Evolutionary conservation across 768 basidiomycete species (phyloP).

Genomic region (Kockovaella imperatae): DNA sequence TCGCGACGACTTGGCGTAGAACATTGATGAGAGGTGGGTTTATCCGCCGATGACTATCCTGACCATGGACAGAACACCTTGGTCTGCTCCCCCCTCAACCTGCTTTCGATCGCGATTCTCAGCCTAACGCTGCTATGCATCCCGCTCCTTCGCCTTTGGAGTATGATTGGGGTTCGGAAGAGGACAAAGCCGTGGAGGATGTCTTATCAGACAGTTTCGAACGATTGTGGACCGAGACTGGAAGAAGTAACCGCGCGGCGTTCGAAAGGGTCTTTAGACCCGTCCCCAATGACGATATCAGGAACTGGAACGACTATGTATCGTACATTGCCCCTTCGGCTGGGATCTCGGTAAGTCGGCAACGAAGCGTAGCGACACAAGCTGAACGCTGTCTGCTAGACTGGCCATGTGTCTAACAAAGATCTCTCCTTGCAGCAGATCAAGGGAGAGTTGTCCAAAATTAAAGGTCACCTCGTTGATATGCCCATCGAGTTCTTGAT

Average conservation of each 20-base stretch:
- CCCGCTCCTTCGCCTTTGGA: conserved; percentile 65
- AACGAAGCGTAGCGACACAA: background rate
- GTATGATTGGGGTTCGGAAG: conserved; percentile 55
- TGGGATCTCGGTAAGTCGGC: conserved; percentile 46
- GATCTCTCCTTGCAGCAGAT: conserved; percentile 60
- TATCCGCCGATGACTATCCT: background rate
- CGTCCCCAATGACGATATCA: conserved; percentile 71
- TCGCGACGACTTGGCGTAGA: conserved; percentile 75
- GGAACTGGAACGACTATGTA: conserved; percentile 69
- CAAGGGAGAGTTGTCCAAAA: conserved; percentile 64
- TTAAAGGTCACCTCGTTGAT: conserved; percentile 47
- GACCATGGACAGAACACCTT: conserved; percentile 59
- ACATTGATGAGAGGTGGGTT: conserved; percentile 67
- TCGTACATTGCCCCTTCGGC: conserved; percentile 42
- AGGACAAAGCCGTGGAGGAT: conserved; percentile 68
- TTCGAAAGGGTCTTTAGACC: conserved; percentile 80
- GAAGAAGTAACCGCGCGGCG: conserved; percentile 69
- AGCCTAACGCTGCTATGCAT: conserved; percentile 56
- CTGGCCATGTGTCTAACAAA: conserved; percentile 66
- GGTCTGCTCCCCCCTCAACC: conserved; percentile 73
- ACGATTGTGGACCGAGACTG: conserved; percentile 61
- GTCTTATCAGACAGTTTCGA: conserved; percentile 60
- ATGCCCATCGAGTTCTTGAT: conserved; percentile 45
- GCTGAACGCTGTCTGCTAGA: conserved; percentile 47
- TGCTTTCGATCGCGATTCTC: conserved; percentile 45